These are phyloP conservation scores for Ceratobasidium papillatum DNA, from an alignment of 1,284 basidiomycete genomes.

Conservation along the genomic window DNA sequence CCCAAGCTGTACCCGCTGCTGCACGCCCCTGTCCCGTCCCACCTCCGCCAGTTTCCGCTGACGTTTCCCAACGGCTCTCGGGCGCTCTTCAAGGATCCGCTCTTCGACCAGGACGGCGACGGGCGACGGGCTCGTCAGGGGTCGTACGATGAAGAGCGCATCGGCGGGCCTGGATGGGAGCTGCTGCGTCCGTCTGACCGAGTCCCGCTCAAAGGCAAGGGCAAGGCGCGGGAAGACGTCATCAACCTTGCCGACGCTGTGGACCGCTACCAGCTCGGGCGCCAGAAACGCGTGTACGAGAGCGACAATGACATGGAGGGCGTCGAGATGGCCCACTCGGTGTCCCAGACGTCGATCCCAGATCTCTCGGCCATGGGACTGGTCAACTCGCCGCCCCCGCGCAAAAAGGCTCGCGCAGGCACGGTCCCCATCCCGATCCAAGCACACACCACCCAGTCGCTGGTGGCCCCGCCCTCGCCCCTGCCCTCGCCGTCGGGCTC, in stretches of 20 bases:
- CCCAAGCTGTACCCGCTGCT: conserved; percentile 78
- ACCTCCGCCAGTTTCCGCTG: conserved; percentile 74
- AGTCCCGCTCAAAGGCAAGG: conserved; percentile 42
- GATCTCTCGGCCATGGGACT: conserved; percentile 52
- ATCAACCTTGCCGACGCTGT: conserved; percentile 78
- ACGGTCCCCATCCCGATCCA: conserved; percentile 19
- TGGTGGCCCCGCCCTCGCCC: conserved; percentile 77
- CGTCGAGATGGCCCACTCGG: conserved; percentile 59
- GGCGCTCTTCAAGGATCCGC: conserved; percentile 65
- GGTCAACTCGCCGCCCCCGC: conserved; percentile 61
- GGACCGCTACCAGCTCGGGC: conserved; percentile 63
- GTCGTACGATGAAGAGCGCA: conserved; percentile 72
- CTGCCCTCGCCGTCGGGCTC: conserved; percentile 83
- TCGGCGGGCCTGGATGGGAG: conserved; percentile 74
- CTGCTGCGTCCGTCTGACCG: conserved; percentile 71
- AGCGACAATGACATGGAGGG: conserved; percentile 62
- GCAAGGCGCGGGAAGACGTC: conserved; percentile 58
- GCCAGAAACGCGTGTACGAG: conserved; percentile 37
- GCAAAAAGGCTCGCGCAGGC: conserved; percentile 63
- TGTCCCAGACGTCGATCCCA: conserved; percentile 55
- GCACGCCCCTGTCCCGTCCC: conserved; percentile 70
- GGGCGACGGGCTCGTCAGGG: conserved; percentile 49
- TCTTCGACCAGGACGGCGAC: conserved; percentile 62
- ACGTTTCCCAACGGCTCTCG: conserved; percentile 78
- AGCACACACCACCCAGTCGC: conserved; percentile 33